Base-by-base conservation (phyloP, 2,329 filamentous ascomycete species). In the Cytospora piceae region DNA sequence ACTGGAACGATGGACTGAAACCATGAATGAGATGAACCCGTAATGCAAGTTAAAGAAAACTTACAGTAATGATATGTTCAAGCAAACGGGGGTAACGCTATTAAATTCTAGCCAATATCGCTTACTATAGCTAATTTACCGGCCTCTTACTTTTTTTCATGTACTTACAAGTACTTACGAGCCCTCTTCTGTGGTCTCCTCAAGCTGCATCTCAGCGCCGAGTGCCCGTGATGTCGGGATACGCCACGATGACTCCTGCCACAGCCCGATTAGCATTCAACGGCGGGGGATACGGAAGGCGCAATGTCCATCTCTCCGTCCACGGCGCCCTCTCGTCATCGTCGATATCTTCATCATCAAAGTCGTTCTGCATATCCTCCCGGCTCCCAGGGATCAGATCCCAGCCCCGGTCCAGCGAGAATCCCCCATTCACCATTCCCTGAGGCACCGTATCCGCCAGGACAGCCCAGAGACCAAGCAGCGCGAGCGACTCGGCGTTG, bases 401-500 rank as follows among this genome's bases (percentile, higher is more conserved):
- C 64, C 64, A 66, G 4, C 1, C n/a, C 14, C 59, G 20, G 22
- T 66, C 64, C 8, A 66, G 54, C n/a, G 58, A 62, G 53, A 62
- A 65, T 6, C 64, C 64, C 32, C 58, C 64, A 1, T 3, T 7
- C 9, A 2, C 22, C 39, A 53, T 52, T 5, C 53, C 54, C 15
- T 29, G 58, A 3, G 58, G 64, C 17, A 20, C 34, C 8, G 42
- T 58, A 29, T 65, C 59, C 9, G 59, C 64, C 22, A 65, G 42
- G 20, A 27, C 46, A 14, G 64, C 64, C 64, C 64, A 65, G 9
- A 63, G 27, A 1, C 53, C 64, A 27, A 62, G 34, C 14, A 58
- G 24, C 24, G 64, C 64, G 9, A 65, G 52, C n/a, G 59, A 65
- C 12, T 65, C 64, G n/a, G 64, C 64, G 46, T 58, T 65, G n/a